phyloP scores from a whole-genome alignment of 192 early-diverging fungal genomes.

The Backusella psychrophila region DNA sequence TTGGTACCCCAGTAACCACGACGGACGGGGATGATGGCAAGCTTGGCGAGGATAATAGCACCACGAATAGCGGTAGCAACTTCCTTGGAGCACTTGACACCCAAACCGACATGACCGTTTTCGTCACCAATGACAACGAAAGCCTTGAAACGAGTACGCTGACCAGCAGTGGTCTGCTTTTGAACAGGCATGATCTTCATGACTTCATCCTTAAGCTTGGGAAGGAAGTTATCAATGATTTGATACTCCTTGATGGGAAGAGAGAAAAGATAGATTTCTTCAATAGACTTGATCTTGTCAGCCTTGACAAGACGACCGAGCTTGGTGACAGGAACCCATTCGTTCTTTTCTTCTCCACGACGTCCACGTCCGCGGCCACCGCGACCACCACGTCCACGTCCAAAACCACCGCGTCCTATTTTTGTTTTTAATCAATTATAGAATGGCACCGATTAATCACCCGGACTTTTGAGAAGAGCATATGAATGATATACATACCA shows the following conservation, averaged over 20 bases:
- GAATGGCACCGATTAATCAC: neutral
- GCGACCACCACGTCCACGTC: constrained; percentile 40
- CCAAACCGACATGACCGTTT: constrained; percentile 98
- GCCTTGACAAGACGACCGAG: constrained; percentile 99
- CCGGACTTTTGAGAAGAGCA: neutral
- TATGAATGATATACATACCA: constrained; percentile 42
- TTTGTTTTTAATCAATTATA: neutral
- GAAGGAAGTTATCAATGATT: constrained; percentile 94
- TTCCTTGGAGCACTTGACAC: constrained; percentile 99
- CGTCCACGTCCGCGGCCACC: constrained; percentile 41
- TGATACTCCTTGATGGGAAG: constrained; percentile 99
- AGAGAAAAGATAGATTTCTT: constrained; percentile 98
- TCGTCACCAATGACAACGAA: constrained; percentile 98
- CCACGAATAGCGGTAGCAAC: constrained; percentile 98
- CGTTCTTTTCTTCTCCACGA: constrained; percentile 37
- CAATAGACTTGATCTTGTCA: constrained; percentile 94
- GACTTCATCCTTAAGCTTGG: constrained; percentile 97
- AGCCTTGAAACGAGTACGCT: constrained; percentile 99
- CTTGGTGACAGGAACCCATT: constrained; percentile 90
- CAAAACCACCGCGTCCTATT: constrained; percentile 37
- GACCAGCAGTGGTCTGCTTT: constrained; percentile 99
- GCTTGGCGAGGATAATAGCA: constrained; percentile 98
- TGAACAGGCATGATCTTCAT: constrained; percentile 99
- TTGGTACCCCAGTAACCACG: constrained; percentile 98
- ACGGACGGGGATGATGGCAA: constrained; percentile 97